A percentile compares a stretch with the other conserved stretches of the same genome.
Conservation (phyloP, 2,329 filamentous ascomycete genomes). For the Oidium heveae region DNA sequence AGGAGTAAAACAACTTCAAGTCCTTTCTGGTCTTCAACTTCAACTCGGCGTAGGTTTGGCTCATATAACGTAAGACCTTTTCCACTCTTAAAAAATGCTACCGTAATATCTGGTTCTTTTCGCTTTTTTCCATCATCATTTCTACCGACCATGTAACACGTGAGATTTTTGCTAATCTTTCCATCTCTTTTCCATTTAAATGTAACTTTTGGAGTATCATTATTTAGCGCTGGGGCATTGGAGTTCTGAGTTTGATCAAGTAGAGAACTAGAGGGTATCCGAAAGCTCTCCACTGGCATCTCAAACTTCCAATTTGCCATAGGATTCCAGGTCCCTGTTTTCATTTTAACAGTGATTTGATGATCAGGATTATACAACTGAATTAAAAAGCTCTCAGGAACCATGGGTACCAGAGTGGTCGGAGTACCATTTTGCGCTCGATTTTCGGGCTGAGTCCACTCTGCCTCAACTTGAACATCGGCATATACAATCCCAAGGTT, state of each 20-base stretch:
- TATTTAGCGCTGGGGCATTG: constrained; percentile 26
- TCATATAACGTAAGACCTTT: constrained; percentile 67
- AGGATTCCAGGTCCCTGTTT: constrained; percentile 55
- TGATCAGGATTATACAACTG: constrained; percentile 91
- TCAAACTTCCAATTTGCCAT: constrained; percentile 76
- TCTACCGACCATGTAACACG: constrained; percentile 64
- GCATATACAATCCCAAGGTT: constrained; percentile 63
- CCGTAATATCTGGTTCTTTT: constrained; percentile 83
- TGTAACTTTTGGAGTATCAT: constrained; percentile 45
- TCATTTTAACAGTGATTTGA: constrained; percentile 42
- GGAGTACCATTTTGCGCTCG: constrained; percentile 40
- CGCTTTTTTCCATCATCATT: constrained; percentile 48
- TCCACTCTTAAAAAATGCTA: constrained; percentile 60
- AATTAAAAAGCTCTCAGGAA: constrained; percentile 57
- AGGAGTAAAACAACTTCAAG: constrained; percentile 58
- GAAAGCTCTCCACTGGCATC: constrained; percentile 67
- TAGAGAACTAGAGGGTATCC: constrained; percentile 49
- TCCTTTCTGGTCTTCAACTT: constrained; percentile 84
- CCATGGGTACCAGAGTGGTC: constrained; percentile 41
- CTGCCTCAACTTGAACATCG: constrained; percentile 61
- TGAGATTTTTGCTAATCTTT: constrained; percentile 64
- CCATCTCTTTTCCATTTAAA: constrained; percentile 84
- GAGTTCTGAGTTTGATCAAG: constrained; percentile 41
- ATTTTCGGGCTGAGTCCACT: constrained; percentile 67
- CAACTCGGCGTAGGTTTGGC: constrained; percentile 69